Evolutionary conservation across 192 early-diverging fungal species (phyloP), one percentile per base, ranked within the genome.

Genomic region (Gigaspora rosea): DNA sequence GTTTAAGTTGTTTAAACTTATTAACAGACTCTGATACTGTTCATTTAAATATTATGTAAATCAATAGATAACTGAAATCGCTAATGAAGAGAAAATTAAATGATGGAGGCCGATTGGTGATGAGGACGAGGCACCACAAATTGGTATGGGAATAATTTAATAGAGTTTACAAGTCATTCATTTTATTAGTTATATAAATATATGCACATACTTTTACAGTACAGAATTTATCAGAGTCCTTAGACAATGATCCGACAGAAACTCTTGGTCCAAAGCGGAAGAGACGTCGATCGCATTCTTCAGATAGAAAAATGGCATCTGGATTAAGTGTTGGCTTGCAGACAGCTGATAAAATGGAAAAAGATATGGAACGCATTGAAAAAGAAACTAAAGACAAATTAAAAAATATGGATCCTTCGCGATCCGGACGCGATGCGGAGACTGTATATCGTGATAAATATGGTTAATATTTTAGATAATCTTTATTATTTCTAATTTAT

Each of bases 381-480:
- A 66, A 73, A 51, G 54, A 79, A 8, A 59, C 79, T 10, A 32
- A 71, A 32, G 76, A 69, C 7, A 41, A 57, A 49, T 58, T 79
- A 63, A 65, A 51, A 2, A 47, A 62, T 0, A 57, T 75, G 10
- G 78, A 85, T 33, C 78, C 79, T 1, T 35, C 72, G 2, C 58
- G 49, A 51, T 78, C 76, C 36, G 83, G 83, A 27, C 77, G 79
- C 4, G 78, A 79, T 75, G 78, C 83, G 41, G 79, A 76, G 13
- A 82, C 79, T n/a, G 76, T 85, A 12, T 76, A 82, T 48, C 83
- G 83, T 76, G 83, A 85, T 78, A 76, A 78, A 66, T 58, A 58
- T 73, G 83, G 82, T 81, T 71, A 13, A 18, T 69, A 62, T 8
- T 52, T 4, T 41, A 8, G 13, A 46, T 22, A 52, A 10, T 27